Percentiles rank a stretch among this genome's conserved stretches.
Evolutionary conservation across 2,329 filamentous ascomycete genomes (phyloP).

Genomic region (Paracamarosporium sp.): DNA sequence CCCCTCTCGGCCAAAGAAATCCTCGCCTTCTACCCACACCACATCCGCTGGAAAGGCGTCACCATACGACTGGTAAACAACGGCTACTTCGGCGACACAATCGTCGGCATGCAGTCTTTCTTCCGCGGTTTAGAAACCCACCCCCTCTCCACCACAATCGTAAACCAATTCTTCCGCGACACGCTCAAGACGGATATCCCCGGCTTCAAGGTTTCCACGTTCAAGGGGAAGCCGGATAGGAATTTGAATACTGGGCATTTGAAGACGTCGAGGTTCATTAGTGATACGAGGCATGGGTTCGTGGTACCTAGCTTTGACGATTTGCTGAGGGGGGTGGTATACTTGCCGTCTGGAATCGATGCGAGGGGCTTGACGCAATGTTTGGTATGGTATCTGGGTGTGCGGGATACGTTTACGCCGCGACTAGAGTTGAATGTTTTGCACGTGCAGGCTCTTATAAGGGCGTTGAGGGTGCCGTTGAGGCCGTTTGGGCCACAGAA

Average conservation of each 20-base stretch:
- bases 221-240: constrained; percentile 18
- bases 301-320: constrained; percentile 27
- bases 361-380: constrained; percentile 28
- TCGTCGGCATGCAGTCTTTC: constrained; percentile 28
- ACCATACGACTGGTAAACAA: constrained; percentile 32
- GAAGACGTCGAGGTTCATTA: constrained; percentile 9
- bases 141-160: constrained; percentile 1
- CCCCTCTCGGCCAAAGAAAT: constrained; percentile 34
- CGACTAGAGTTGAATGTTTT: constrained; percentile 32
- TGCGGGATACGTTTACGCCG: constrained; percentile 23
- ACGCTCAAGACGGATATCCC: constrained; percentile 9
- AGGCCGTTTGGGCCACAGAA: constrained; percentile 23
- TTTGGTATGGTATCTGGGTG: constrained; percentile 27
- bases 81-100: constrained; percentile 24
- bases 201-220: constrained; percentile 15
- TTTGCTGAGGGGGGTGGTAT: constrained; percentile 24
- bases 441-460: constrained; percentile 30
- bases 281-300: constrained; percentile 7
- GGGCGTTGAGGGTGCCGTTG: constrained; percentile 23
- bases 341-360: constrained; percentile 25
- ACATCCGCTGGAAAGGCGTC: constrained; percentile 28
- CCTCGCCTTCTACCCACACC: constrained; percentile 35
- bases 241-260: constrained; percentile 22
- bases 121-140: constrained; percentile 22
- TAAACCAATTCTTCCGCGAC: constrained; percentile 25